phyloP scores from a whole-genome alignment of 148 eudicot species.

The Heliosperma pusillum region DNA sequence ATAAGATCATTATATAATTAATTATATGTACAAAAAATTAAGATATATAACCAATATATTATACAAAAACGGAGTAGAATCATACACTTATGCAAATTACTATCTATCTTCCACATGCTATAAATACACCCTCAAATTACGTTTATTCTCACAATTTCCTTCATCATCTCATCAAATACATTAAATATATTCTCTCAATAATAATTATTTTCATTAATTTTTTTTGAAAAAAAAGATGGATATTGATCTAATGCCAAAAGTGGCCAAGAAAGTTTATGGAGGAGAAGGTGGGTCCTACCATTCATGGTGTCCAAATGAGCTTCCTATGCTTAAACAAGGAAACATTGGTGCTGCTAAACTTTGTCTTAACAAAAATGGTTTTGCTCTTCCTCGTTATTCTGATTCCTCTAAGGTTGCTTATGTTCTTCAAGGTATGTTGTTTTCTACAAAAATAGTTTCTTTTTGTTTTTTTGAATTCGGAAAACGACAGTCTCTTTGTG shows the following conservation, averaged over 20 bases:
- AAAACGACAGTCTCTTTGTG: too few relatives aligned
- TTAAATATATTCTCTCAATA: neutral
- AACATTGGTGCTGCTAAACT: conserved; percentile 79
- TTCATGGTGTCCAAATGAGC: conserved; percentile 68
- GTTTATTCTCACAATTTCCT: neutral
- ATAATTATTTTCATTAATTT: neutral
- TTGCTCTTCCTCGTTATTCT: conserved; percentile 74
- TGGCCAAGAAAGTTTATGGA: conserved; percentile 44
- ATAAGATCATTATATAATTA: too few relatives aligned
- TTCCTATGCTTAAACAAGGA: conserved; percentile 67
- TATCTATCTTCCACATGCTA: neutral
- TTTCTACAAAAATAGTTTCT: neutral
- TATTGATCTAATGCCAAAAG: conserved; percentile 62
- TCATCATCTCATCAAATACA: neutral
- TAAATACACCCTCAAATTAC: conserved; percentile 8
- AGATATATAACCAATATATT: neutral
- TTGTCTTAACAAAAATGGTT: conserved; percentile 51
- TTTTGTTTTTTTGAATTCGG: neutral
- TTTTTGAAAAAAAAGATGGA: conserved; percentile 40
- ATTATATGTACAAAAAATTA: too few relatives aligned
- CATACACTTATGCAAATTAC: neutral
- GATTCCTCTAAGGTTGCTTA: conserved; percentile 79
- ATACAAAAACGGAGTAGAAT: neutral
- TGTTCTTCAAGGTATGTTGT: conserved; percentile 74
- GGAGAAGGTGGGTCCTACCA: conserved; percentile 61